These are phyloP conservation scores for Podaxis sp. DNA, from an alignment of 768 basidiomycete species.

Conservation along the genomic window DNA sequence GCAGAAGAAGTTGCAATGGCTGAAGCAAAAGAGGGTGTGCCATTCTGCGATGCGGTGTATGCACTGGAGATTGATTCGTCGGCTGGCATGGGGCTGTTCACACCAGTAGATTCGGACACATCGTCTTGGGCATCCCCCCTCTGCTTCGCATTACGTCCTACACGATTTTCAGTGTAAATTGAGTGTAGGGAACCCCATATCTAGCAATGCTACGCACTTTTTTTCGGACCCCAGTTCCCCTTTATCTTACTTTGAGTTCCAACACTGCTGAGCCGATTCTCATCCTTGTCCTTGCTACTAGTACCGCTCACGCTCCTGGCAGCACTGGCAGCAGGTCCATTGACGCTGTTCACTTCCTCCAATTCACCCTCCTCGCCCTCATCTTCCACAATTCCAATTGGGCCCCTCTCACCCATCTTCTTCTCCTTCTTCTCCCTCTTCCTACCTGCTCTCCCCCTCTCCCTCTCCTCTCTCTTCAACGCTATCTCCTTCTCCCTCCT, in stretches of 20 bases:
- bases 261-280: too few relatives aligned
- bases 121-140: not conserved
- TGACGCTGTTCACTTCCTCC: not conserved
- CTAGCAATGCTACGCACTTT: not conserved
- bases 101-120: not conserved
- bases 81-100: not conserved
- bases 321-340: not conserved
- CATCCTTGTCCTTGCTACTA: not conserved
- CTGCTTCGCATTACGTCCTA: not conserved
- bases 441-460: not conserved
- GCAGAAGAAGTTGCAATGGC: not conserved
- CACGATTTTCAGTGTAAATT: not conserved
- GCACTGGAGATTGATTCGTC: not conserved
- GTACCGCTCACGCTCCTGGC: not conserved
- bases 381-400: not conserved
- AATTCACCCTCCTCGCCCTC: not conserved
- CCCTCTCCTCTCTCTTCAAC: not conserved
- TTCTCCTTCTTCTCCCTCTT: not conserved
- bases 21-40: not conserved
- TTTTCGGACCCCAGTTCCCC: conserved; percentile 8
- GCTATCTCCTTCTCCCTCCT: not conserved
- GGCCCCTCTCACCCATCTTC: not conserved
- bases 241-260: not conserved
- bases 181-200: not conserved
- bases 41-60: not conserved